phyloP scores from a whole-genome alignment of 257 asterid species.

The Solanum chilense region DNA sequence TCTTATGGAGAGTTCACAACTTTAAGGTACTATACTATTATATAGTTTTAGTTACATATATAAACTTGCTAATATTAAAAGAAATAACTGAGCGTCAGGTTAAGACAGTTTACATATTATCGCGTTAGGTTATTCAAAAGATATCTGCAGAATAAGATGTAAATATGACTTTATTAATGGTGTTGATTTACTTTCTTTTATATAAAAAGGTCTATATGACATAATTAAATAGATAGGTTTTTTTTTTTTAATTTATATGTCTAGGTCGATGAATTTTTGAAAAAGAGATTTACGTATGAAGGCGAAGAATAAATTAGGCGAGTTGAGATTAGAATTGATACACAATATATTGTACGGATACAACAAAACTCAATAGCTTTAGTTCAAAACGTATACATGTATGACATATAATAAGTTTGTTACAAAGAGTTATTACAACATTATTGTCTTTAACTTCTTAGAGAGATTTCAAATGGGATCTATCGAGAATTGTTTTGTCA shows the following conservation, averaged over 20 bases:
- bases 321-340: not conserved
- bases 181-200: not conserved
- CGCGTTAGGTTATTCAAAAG: no score
- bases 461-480: no score
- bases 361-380: not conserved
- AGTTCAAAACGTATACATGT: not conserved
- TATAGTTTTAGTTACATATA: not conserved
- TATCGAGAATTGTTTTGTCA: not conserved
- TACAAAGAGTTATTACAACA: no score
- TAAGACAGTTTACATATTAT: not conserved
- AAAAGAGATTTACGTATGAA: not conserved
- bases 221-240: not conserved
- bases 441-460: not conserved
- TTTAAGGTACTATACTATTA: slow-evolving; percentile 26
- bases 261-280: not conserved
- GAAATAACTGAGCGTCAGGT: no score
- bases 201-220: not conserved
- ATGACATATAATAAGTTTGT: not conserved
- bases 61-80: not conserved
- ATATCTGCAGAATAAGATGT: no score
- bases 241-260: not conserved
- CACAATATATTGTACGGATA: no score
- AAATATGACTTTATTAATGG: not conserved
- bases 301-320: not conserved
- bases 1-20: slow-evolving; percentile 43